Percentiles rank a stretch among this genome's conserved stretches.
These are phyloP conservation scores for Clarireedia monteithiana DNA, from an alignment of 2,329 filamentous ascomycete species.

Conservation along the genomic window DNA sequence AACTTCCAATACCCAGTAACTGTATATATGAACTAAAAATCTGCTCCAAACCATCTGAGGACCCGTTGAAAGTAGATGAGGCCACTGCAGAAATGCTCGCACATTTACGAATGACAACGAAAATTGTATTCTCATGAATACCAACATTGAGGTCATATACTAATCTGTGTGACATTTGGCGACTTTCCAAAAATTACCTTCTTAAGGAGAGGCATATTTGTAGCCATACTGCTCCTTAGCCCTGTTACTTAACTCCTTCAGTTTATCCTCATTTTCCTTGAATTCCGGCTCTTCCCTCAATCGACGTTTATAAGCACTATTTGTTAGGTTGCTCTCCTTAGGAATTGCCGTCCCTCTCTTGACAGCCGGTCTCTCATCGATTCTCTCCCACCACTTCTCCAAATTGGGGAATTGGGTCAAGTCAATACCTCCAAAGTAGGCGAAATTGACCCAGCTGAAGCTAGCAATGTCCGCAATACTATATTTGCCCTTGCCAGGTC, in stretches of 20 bases:
- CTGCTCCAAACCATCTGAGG: too few relatives aligned
- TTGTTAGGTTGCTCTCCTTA: slow-evolving; percentile 33
- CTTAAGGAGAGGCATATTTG: slow-evolving; percentile 24
- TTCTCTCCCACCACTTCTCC: slow-evolving; percentile 57
- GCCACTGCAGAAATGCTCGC: too few relatives aligned
- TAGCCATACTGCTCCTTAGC: slow-evolving; percentile 26
- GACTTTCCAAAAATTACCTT: not conserved
- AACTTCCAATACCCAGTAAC: too few relatives aligned
- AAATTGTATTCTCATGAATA: too few relatives aligned
- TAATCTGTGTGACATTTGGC: not conserved
- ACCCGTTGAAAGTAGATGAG: too few relatives aligned
- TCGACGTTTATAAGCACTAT: slow-evolving; percentile 34
- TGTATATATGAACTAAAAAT: too few relatives aligned
- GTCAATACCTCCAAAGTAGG: slow-evolving; percentile 54
- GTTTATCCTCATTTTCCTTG: slow-evolving; percentile 35
- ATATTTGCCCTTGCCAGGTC: slow-evolving; percentile 45
- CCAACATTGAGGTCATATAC: too few relatives aligned
- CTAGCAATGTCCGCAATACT: slow-evolving; percentile 66
- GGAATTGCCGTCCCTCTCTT: slow-evolving; percentile 59
- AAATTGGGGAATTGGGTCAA: slow-evolving; percentile 58
- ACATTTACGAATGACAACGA: too few relatives aligned
- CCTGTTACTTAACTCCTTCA: slow-evolving; percentile 18
- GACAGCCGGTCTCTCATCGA: slow-evolving; percentile 50
- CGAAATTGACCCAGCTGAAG: slow-evolving; percentile 59
- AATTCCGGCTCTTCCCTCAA: slow-evolving; percentile 41